Evolutionary conservation across 805 yeast genomes (phyloP).

Genomic region (Saccharomycodes ludwigii): DNA sequence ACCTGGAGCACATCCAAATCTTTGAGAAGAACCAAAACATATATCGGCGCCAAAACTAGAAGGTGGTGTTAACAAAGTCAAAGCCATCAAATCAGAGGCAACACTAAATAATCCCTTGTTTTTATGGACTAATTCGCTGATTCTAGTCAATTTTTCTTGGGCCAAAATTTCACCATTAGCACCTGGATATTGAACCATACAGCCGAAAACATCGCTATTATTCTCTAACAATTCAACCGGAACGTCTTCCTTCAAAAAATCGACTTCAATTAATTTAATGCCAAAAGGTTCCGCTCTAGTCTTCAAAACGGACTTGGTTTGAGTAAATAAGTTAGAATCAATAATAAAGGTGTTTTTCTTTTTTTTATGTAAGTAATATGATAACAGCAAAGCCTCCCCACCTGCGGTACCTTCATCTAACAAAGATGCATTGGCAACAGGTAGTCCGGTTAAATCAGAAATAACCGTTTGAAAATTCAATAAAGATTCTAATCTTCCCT

Average conservation of each 20-base stretch:
- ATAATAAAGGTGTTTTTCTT: conserved; percentile 61
- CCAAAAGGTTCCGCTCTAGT: conserved; percentile 70
- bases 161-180: conserved; percentile 63
- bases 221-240: conserved; percentile 23
- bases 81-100: conserved; percentile 86
- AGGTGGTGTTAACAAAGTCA: conserved; percentile 79
- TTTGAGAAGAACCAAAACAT: conserved; percentile 83
- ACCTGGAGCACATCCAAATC: conserved; percentile 97
- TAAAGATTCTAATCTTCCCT: conserved; percentile 85
- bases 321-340: conserved; percentile 69
- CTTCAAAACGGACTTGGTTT: conserved; percentile 66
- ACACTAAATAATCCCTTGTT: conserved; percentile 68
- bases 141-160: conserved; percentile 33
- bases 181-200: conserved; percentile 79
- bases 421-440: conserved; percentile 89
- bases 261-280: conserved; percentile 49
- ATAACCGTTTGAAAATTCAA: conserved; percentile 90
- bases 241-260: conserved; percentile 29
- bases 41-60: conserved; percentile 82
- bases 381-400: conserved; percentile 88
- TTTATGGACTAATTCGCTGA: conserved; percentile 56
- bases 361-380: conserved; percentile 53
- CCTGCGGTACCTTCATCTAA: conserved; percentile 97
- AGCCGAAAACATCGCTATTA: conserved; percentile 53
- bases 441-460: conserved; percentile 81